Conservation (phyloP, 176 grass and related monocot genomes). For the Thinopyrum elongatum region DNA sequence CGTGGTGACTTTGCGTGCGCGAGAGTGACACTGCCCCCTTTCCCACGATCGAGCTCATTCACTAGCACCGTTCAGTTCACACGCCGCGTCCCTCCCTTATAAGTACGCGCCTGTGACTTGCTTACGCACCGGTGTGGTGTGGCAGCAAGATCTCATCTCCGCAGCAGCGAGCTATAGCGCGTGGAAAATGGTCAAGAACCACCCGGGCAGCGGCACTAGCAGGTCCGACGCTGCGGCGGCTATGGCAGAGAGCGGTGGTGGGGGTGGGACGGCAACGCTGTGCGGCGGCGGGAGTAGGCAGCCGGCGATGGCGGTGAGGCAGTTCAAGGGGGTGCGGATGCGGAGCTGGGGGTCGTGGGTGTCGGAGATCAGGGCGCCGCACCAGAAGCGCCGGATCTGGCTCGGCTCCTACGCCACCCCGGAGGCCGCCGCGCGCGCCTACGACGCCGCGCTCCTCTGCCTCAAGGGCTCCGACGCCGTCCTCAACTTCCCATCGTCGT, state of each 20-base stretch:
- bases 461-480: slow-evolving; percentile 80
- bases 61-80: background rate
- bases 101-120: slow-evolving; percentile 1
- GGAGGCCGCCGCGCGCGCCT: slow-evolving; percentile 84
- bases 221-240: background rate
- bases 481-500: slow-evolving; percentile 67
- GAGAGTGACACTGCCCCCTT: slow-evolving; percentile 5
- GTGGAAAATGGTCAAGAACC: slow-evolving; percentile 39
- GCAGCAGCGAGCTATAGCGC: background rate
- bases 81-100: slow-evolving; percentile 21
- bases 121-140: background rate
- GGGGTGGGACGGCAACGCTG: background rate
- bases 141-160: background rate
- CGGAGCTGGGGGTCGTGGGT: slow-evolving; percentile 98
- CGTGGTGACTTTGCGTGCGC: slow-evolving; percentile 18
- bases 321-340: slow-evolving; percentile 89
- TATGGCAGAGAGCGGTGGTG: background rate
- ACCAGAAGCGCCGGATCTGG: slow-evolving; percentile 93
- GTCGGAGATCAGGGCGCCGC: slow-evolving; percentile 89
- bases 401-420: slow-evolving; percentile 88
- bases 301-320: slow-evolving; percentile 24
- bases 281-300: background rate
- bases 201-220: background rate
- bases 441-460: slow-evolving; percentile 88
- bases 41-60: background rate